Conservation (phyloP, 805 yeast species). For the Candida multigemmis region DNA sequence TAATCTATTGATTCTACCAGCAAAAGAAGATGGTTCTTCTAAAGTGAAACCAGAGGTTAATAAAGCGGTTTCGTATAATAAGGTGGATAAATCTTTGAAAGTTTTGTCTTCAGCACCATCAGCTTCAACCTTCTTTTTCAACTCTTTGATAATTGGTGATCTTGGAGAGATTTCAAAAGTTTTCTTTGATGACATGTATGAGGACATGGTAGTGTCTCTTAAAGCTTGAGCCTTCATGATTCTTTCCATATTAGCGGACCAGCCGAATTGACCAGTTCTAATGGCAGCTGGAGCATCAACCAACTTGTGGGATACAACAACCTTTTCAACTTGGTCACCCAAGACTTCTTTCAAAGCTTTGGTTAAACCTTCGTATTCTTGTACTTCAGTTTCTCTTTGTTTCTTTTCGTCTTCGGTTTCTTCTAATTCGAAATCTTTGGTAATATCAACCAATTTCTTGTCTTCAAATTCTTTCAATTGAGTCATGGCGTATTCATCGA, state of each 20-base stretch:
- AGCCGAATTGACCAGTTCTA: conserved; percentile 99
- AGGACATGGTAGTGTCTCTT: conserved; percentile 97
- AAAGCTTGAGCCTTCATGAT: conserved; percentile 99
- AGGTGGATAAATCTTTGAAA: conserved; percentile 93
- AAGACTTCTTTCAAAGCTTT: conserved; percentile 93
- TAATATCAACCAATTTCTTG: conserved; percentile 96
- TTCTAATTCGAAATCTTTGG: conserved; percentile 97
- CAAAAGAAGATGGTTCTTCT: conserved; percentile 97
- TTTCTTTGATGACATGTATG: conserved; percentile 99
- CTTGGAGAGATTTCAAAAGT: conserved; percentile 97
- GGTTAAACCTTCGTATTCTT: conserved; percentile 88
- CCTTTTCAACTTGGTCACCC: conserved; percentile 99
- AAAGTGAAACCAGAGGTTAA: conserved; percentile 98
- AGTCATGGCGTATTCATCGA: conserved; percentile 98
- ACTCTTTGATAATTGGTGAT: conserved; percentile 90
- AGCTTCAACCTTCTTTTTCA: conserved; percentile 91
- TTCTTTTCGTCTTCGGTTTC: conserved; percentile 98
- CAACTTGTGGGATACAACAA: conserved; percentile 93
- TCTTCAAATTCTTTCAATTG: conserved; percentile 99
- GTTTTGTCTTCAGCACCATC: conserved; percentile 98
- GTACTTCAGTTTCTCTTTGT: conserved; percentile 85
- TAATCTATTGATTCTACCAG: conserved; percentile 96
- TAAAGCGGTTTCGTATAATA: conserved; percentile 95
- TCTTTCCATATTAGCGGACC: conserved; percentile 99
- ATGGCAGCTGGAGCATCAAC: conserved; percentile 99